Base-by-base conservation (phyloP, 2,329 filamentous ascomycete species). In the Mollisia scopiformis region DNA sequence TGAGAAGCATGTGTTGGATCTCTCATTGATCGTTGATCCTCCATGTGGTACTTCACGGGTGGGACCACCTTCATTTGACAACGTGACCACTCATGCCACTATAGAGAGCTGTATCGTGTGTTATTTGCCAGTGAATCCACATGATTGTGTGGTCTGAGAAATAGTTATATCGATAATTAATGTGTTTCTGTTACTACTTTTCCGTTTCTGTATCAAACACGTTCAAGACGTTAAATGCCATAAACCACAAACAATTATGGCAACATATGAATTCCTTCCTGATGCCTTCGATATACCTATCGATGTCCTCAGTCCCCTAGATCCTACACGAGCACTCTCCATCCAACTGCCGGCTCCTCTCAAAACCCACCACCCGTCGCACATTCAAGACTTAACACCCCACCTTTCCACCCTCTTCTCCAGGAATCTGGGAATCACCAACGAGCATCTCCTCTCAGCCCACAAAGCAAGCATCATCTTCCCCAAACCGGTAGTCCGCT, bases 381-480 rank as follows among this genome's bases (percentile, higher is more conserved):
- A 57, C 27, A 61, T 61, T 30, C 54, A 61, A 41, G 55, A 61
- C 23, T 41, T 61, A 2, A 61, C 59, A 11, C 27, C 54, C 7
- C 55, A 31, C 6, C 54, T 61, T n/a, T 31, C 31, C 19, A 8
- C 21, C 2, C 55, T 61, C 10, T 61, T 46, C 23, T 53, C 53
- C 30, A n/a, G 47, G 8, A 41, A 28, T 11, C 47, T 49, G 25
- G 59, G 59, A 39, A 61, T 61, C 14, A 58, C 55, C 8, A 25
- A 54, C 30, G 54, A 50, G 21, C 31, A 54, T 27, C 59, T 61
- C 14, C 55, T 61, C n/a, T 57, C 55, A 4, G 59, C 59, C 4
- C 54, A 58, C 25, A 58, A 61, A 50, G 49, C 43, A 6, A 49
- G 47, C 8, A 57, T 57, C n/a, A 8, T 55, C 16, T 55, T 39